Percentiles rank a stretch among this genome's conserved stretches.
Conservation (phyloP, 371 early-diverging fungal species). For the Mycotypha africana region DNA sequence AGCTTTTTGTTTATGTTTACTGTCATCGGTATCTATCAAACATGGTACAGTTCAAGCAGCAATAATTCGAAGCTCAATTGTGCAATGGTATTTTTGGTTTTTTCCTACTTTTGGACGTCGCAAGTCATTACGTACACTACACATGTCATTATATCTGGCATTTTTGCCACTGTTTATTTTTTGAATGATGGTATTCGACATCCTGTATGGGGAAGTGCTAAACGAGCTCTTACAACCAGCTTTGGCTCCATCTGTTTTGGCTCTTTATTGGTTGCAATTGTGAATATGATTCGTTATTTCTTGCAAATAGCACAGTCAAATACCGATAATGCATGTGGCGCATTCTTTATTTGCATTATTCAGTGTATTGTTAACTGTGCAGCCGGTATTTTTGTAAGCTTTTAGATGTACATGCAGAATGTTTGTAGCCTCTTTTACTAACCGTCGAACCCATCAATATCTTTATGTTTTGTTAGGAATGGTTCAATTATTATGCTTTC, state of each 20-base stretch:
- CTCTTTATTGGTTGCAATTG: conserved; percentile 77
- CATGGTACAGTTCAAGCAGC: conserved; percentile 25
- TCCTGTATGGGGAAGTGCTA: conserved; percentile 67
- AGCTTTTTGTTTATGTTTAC: conserved; percentile 43
- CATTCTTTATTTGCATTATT: conserved; percentile 29
- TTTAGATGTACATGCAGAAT: no score
- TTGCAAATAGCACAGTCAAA: conserved; percentile 18
- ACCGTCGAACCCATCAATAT: no score
- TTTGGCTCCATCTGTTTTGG: conserved; percentile 96
- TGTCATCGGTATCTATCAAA: conserved; percentile 42
- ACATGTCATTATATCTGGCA: conserved; percentile 75
- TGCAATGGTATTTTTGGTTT: conserved; percentile 60
- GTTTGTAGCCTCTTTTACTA: no score
- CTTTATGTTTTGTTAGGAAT: no score
- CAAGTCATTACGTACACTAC: conserved; percentile 72
- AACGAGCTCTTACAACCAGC: conserved; percentile 83
- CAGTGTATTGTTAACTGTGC: conserved; percentile 34
- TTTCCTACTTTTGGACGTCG: conserved; percentile 75
- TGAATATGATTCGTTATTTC: conserved; percentile 53
- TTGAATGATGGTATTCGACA: conserved; percentile 60
- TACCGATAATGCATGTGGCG: conserved; percentile 25
- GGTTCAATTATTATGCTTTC: conserved; percentile 88
- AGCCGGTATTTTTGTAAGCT: conserved; percentile 33
- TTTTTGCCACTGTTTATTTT: conserved; percentile 79
- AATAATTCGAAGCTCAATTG: conserved; percentile 19